Conservation (phyloP, 2,329 filamentous ascomycete genomes). For the Nothophoma quercina region DNA sequence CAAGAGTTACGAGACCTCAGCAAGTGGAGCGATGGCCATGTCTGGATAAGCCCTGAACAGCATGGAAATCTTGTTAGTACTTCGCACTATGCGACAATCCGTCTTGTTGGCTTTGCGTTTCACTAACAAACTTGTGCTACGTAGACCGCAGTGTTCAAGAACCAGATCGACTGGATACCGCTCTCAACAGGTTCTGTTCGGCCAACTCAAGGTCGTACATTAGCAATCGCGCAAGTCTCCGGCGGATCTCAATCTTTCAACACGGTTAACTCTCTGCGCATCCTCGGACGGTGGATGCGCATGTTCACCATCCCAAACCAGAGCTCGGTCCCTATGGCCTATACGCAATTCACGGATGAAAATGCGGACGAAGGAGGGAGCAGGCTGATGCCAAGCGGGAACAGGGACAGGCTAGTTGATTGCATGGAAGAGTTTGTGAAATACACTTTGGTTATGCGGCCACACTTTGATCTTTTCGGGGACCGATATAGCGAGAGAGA, state of each 20-base stretch:
- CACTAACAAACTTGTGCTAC: background rate
- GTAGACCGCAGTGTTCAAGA: conserved; percentile 65
- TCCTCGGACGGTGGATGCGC: conserved; percentile 73
- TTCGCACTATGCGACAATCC: background rate
- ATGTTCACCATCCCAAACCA: conserved; percentile 75
- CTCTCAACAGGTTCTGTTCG: too few relatives aligned
- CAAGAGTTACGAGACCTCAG: conserved; percentile 68
- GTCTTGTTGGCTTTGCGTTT: background rate
- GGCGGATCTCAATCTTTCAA: conserved; percentile 74
- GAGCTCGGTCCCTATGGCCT: conserved; percentile 68
- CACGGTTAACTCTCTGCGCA: conserved; percentile 69
- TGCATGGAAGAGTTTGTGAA: conserved; percentile 77
- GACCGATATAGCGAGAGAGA: conserved; percentile 69
- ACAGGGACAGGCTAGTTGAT: conserved; percentile 68
- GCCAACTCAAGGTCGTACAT: conserved; percentile 67
- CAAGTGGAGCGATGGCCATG: conserved; percentile 70
- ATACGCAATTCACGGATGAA: conserved; percentile 66
- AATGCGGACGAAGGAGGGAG: conserved; percentile 55
- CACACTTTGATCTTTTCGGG: conserved; percentile 66
- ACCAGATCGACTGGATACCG: conserved; percentile 75
- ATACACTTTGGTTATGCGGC: conserved; percentile 70
- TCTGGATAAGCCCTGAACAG: conserved; percentile 72
- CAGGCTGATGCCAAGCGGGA: conserved; percentile 62
- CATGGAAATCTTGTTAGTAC: conserved; percentile 63
- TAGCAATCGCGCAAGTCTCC: conserved; percentile 68